These are phyloP conservation scores for Pestalotiopsis sp. DNA, from an alignment of 2,329 filamentous ascomycete genomes.

Conservation along the genomic window DNA sequence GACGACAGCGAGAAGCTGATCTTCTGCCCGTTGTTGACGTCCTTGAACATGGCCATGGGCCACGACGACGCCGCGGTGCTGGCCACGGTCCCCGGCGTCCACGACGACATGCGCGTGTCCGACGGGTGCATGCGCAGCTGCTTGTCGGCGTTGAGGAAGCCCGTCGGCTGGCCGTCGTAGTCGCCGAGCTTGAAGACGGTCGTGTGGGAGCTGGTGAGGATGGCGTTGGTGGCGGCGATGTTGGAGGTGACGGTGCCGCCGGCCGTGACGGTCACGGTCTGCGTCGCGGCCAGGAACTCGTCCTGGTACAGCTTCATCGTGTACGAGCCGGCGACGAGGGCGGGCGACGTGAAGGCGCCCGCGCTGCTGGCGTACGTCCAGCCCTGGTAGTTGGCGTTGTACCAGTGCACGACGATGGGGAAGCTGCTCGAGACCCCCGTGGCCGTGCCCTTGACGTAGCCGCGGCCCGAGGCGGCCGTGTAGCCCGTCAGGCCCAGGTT, in stretches of 20 bases:
- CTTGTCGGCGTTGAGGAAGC: slow-evolving; percentile 61
- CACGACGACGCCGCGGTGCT: slow-evolving; percentile 48
- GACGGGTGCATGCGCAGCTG: slow-evolving; percentile 62
- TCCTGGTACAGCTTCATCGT: slow-evolving; percentile 62
- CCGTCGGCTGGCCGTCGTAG: slow-evolving; percentile 59
- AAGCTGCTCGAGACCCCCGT: slow-evolving; percentile 50
- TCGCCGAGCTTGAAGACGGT: slow-evolving; percentile 59
- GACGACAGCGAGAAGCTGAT: slow-evolving; percentile 46
- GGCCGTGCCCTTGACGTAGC: slow-evolving; percentile 56
- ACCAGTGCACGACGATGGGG: slow-evolving; percentile 60
- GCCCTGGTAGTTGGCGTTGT: slow-evolving; percentile 58
- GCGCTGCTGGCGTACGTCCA: slow-evolving; percentile 54
- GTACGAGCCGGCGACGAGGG: slow-evolving; percentile 64
- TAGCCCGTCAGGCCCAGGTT: slow-evolving; percentile 56
- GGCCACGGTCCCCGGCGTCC: slow-evolving; percentile 55
- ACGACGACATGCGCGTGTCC: slow-evolving; percentile 55
- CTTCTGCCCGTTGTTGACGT: slow-evolving; percentile 43
- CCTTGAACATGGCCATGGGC: slow-evolving; percentile 62
- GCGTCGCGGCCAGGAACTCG: slow-evolving; percentile 53
- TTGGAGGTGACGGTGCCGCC: slow-evolving; percentile 48
- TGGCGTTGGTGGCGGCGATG: slow-evolving; percentile 44
- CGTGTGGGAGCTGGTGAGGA: slow-evolving; percentile 39
- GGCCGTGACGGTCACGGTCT: slow-evolving; percentile 47
- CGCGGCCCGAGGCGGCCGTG: slow-evolving; percentile 50
- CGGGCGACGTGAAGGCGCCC: slow-evolving; percentile 56